Evolutionary conservation across 2,329 filamentous ascomycete genomes (phyloP).

Genomic region (Ceratocystis albifundus): DNA sequence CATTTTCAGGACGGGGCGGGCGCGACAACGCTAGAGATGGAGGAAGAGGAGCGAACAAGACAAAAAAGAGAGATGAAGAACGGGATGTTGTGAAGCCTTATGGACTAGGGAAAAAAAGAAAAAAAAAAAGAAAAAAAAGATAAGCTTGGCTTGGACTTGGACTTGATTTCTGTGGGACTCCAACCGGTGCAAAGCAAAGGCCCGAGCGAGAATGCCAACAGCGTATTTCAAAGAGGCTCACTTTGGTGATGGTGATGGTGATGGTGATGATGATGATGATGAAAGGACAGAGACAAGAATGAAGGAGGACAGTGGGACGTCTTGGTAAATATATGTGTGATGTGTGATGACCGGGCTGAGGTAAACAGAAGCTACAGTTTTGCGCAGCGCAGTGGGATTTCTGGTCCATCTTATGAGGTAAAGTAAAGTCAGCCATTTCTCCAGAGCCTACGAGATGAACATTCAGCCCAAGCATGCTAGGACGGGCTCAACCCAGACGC

Average conservation of each 20-base stretch:
- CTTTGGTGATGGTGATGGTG: neutral
- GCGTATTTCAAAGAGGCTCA: neutral
- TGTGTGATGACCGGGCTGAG: neutral
- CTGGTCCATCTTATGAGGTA: neutral
- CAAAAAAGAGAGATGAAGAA: neutral
- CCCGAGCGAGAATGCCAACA: neutral
- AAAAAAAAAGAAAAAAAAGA: too few relatives aligned
- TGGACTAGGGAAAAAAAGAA: too few relatives aligned
- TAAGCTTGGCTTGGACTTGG: conserved; percentile 9
- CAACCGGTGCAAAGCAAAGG: neutral
- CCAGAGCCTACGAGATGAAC: too few relatives aligned
- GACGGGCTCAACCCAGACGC: neutral
- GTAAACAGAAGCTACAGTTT: too few relatives aligned
- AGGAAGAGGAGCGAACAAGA: neutral
- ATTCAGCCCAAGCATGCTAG: too few relatives aligned
- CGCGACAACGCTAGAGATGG: neutral
- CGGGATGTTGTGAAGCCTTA: conserved; percentile 1
- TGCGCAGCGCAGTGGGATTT: too few relatives aligned
- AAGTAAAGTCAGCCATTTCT: neutral
- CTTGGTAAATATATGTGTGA: neutral
- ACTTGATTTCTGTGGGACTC: conserved; percentile 7
- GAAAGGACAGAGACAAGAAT: neutral
- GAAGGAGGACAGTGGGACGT: neutral
- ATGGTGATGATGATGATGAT: neutral
- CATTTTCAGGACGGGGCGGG: conserved; percentile 29